Percentiles rank a stretch among this genome's conserved stretches.
Evolutionary conservation across 768 basidiomycete genomes (phyloP).

Genomic region (Crepidotus variabilis): DNA sequence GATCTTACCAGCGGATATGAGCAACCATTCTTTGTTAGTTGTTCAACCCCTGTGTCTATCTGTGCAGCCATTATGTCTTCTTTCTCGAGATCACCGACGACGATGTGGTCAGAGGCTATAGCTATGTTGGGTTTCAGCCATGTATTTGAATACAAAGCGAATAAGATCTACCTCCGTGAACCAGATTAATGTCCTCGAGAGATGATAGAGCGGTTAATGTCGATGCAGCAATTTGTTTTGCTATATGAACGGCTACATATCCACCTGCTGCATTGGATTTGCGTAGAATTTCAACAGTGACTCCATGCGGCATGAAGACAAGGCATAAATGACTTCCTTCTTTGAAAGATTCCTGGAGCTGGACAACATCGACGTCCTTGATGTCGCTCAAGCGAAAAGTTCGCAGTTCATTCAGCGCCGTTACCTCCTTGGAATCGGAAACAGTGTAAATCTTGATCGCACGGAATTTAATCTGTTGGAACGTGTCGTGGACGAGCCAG

Average conservation of each 20-base stretch:
- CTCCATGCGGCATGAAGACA: neutral
- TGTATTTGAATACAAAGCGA: neutral
- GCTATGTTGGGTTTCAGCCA: neutral
- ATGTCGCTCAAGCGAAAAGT: neutral
- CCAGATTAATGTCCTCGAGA: neutral
- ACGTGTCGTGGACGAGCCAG: conserved; percentile 27
- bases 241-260: neutral
- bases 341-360: neutral
- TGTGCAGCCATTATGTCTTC: conserved; percentile 1
- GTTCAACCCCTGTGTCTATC: neutral
- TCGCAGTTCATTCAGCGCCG: conserved; percentile 2
- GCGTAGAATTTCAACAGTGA: neutral
- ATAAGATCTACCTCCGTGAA: neutral
- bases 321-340: neutral
- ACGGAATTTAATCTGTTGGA: neutral
- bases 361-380: neutral
- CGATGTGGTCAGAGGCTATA: neutral
- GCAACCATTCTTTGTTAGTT: neutral
- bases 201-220: neutral
- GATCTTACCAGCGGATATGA: conserved; percentile 8
- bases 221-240: neutral
- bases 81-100: neutral
- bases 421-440: conserved; percentile 3
- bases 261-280: neutral
- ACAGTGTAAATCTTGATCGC: conserved; percentile 14